phyloP scores from a whole-genome alignment of 352 stramenopile genomes.

The Halophytophthora polymorphica region DNA sequence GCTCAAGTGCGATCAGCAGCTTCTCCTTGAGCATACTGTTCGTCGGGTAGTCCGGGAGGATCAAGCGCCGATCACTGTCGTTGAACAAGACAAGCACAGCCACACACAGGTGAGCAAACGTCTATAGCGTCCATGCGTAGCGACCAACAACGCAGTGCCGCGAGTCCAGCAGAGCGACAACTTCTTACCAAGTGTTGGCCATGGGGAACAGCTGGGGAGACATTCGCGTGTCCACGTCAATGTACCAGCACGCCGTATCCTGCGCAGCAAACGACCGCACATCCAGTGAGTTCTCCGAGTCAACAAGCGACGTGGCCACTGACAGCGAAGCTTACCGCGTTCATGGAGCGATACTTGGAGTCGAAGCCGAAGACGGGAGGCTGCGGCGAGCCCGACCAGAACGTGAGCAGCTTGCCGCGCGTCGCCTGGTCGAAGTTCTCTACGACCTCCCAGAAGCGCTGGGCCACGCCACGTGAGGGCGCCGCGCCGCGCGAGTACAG shows the following conservation, averaged over 20 bases:
- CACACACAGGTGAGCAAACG: background rate
- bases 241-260: conserved; percentile 65
- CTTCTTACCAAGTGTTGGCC: conserved; percentile 69
- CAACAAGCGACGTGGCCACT: background rate
- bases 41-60: conserved; percentile 63
- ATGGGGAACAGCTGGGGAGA: conserved; percentile 53
- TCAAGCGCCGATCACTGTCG: conserved; percentile 62
- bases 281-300: conserved; percentile 1
- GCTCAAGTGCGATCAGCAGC: conserved; percentile 51
- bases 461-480: conserved; percentile 37
- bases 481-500: conserved; percentile 53
- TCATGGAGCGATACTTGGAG: conserved; percentile 46
- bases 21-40: conserved; percentile 54
- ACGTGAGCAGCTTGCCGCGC: conserved; percentile 60
- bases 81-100: conserved; percentile 4
- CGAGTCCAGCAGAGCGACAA: background rate
- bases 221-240: conserved; percentile 56
- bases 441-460: conserved; percentile 65
- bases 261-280: conserved; percentile 12
- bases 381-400: conserved; percentile 69
- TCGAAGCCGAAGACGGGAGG: conserved; percentile 77
- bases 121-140: too few species aligned
- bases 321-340: conserved; percentile 32
- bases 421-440: conserved; percentile 52
- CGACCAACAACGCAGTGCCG: too few species aligned